Evolutionary conservation across 768 basidiomycete species (phyloP), one percentile per base, ranked within the genome.

Genomic region (Psilocybe cubensis): DNA sequence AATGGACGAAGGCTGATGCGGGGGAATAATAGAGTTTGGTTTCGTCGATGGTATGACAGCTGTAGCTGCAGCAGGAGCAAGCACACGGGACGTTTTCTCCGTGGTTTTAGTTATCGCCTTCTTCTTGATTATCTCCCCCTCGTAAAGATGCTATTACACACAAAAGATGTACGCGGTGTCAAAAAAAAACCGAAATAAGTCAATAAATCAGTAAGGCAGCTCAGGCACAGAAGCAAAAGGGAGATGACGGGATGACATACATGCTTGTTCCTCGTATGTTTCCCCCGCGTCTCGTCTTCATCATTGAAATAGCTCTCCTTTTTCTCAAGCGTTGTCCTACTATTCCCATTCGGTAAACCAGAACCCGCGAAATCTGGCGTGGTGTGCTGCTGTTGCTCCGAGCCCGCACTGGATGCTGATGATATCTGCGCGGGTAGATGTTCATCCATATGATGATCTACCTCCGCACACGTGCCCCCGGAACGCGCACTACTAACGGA

Each of bases 101-200:
- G 23, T 52, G 4, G 42, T 21, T 29, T 54, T 61, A 9, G 10
- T 17, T 12, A 41, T 56, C 35, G 21, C 45, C 54, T 63, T 63
- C 38, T 48, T 54, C 59, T 72, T 71, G n/a, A 65, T 54, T 40
- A 72, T 67, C 45, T 68, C 67, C 18, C 70, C 71, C 54, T 69
- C 67, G 40, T 65, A 59, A 27, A 70, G 58, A 40, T 62, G 63
- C 70, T 67, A 60, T 57, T 31, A 12, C 21, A 56, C 46, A 42
- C n/a, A n/a, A n/a, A n/a, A 58, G 47, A 58, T 21, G 31, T 55
- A 59, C 52, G 53, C 40, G 43, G 55, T 54, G 64, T 62, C 60
- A 66, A n/a, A n/a, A n/a, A n/a, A n/a, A n/a, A n/a, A n/a, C n/a
- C n/a, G n/a, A n/a, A n/a, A n/a, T n/a, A n/a, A n/a, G n/a, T n/a